Base-by-base conservation (phyloP, 805 yeast species). In the Zygosaccharomyces pseudorouxii region DNA sequence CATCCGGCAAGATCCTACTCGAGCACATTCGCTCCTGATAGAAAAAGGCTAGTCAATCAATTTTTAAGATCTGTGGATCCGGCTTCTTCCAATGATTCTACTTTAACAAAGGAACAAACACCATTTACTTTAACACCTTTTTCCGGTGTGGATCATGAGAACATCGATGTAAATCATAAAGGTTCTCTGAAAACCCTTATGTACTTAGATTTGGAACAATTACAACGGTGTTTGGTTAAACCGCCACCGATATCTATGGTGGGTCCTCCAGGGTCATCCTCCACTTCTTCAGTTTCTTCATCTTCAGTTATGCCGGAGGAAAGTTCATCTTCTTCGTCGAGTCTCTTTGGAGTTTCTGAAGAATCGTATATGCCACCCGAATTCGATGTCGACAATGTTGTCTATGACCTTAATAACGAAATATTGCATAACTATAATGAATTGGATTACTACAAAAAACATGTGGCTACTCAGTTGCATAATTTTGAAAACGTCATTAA, bases 21-120 rank as follows among this genome's bases (percentile, higher is more conserved):
- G 8, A 45, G 37, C 23, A 31, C 46, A 7, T 22, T 36, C 20
- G 40, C 33, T 16, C 50, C 48, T 36, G 65, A 61, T 35, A 55
- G 55, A 19, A 60, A 61, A 42, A 54, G 67, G 42, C 39, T 62
- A 27, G 65, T 60, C 3, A 52, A 59, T 40, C 64, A 62, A 31
- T 62, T 62, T 46, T 44, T 62, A 31, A 49, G 55, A 33, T 59
- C 65, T 3, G 54, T 58, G 58, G 58, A 50, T 25, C 58, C 64
- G 2, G 47, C 57, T 22, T 18, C 46, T 1, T 25, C 44, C 2
- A n/a, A 38, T 7, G 20, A 22, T 5, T 5, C 36, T 8, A 28
- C 36, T 8, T 33, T 9, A 10, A 29, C 36, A 12, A 41, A 41
- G 19, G 44, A 25, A 25, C 23, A 20, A 14, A 33, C 18, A n/a